phyloP scores from a whole-genome alignment of 106 monocot species.

The Phalaenopsis equestris region DNA sequence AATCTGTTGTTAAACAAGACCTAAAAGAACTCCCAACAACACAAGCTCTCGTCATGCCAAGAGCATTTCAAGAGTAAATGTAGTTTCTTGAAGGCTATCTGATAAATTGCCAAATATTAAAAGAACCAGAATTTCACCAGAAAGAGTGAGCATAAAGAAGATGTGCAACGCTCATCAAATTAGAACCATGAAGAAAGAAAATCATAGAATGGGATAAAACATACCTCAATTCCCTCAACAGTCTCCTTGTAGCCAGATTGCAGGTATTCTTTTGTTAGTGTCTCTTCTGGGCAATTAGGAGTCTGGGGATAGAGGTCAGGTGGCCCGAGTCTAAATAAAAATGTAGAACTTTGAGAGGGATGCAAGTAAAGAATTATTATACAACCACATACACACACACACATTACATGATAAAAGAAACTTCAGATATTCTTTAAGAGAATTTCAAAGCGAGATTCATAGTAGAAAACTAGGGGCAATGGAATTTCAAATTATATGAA shows the following conservation, averaged over 20 bases:
- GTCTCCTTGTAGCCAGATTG: slow-evolving; percentile 94
- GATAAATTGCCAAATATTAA: background rate
- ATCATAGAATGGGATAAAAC: slow-evolving; percentile 7
- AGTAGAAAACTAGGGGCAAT: background rate
- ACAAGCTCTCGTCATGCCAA: background rate
- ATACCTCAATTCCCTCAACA: slow-evolving; percentile 97
- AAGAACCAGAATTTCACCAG: background rate
- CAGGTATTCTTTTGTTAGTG: slow-evolving; percentile 73
- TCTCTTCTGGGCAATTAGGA: slow-evolving; percentile 89
- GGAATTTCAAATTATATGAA: background rate
- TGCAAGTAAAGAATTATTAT: background rate
- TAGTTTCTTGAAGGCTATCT: background rate
- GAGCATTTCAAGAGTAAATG: background rate
- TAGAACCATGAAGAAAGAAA: background rate
- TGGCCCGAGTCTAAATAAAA: slow-evolving; percentile 68
- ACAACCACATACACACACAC: background rate
- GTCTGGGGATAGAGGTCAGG: slow-evolving; percentile 92
- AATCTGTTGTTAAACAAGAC: background rate
- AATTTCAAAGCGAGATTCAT: background rate
- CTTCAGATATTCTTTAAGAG: background rate
- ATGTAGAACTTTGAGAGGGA: background rate
- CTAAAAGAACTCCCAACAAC: background rate
- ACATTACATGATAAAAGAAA: background rate
- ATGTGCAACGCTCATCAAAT: background rate
- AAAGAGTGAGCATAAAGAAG: background rate